These are phyloP conservation scores for Aspergillus bombycis DNA, from an alignment of 2,329 filamentous ascomycete species.

Conservation along the genomic window DNA sequence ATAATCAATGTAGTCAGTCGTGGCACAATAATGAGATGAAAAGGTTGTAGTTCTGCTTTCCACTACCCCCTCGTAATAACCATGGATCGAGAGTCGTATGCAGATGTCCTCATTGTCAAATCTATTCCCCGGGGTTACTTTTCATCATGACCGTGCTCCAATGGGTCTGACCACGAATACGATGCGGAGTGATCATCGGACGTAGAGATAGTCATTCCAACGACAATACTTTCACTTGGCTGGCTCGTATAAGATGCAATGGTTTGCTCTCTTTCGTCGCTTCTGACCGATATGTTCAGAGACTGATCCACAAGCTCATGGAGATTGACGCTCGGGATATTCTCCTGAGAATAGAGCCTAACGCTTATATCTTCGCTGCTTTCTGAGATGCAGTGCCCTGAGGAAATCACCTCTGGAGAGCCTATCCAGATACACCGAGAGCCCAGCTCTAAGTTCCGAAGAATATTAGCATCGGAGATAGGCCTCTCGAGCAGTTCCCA, in stretches of 20 bases:
- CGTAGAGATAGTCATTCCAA: not conserved
- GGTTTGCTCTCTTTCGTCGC: not conserved
- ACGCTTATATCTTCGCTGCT: not conserved
- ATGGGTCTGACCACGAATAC: not conserved
- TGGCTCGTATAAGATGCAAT: not conserved
- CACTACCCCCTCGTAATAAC: not conserved
- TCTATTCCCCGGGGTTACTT: not conserved
- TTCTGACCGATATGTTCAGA: not conserved
- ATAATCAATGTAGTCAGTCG: not conserved
- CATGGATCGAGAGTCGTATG: no score
- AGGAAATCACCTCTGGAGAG: not conserved
- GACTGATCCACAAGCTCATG: not conserved
- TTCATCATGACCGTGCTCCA: not conserved
- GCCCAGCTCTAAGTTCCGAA: conserved; percentile 24
- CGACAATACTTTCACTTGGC: not conserved
- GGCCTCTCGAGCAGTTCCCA: conserved; percentile 36
- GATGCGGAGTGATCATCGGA: not conserved
- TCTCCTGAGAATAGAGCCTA: not conserved
- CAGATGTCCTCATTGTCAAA: not conserved
- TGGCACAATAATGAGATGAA: not conserved
- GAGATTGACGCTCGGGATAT: not conserved
- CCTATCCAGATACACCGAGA: not conserved
- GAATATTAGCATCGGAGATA: conserved; percentile 28
- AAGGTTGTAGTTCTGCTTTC: not conserved
- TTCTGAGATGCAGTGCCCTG: not conserved